Conservation (phyloP, 169 alveolate genomes). For the Cryptosporidium xiaoi region DNA sequence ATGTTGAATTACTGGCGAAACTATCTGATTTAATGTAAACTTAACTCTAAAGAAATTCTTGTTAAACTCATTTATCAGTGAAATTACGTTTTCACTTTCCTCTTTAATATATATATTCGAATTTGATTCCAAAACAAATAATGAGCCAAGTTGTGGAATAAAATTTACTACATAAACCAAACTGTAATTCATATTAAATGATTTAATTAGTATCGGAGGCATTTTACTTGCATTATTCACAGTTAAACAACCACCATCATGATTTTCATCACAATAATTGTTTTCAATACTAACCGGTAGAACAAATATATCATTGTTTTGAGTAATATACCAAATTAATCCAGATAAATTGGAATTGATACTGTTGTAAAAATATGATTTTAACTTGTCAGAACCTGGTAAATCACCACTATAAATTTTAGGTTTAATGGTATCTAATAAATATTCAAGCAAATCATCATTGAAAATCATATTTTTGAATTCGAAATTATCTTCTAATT, state of each 20-base stretch:
- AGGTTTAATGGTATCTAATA: not conserved
- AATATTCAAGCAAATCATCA: not conserved
- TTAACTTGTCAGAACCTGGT: not conserved
- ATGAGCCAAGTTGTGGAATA: constrained; percentile 45
- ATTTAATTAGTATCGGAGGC: constrained; percentile 26
- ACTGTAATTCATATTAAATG: not conserved
- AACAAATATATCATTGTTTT: constrained; percentile 10
- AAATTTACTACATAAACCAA: constrained; percentile 10
- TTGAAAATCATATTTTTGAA: not conserved
- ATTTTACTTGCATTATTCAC: not conserved
- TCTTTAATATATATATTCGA: constrained; percentile 1
- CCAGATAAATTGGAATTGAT: constrained; percentile 8
- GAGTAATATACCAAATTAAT: constrained; percentile 54
- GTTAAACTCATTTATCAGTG: not conserved
- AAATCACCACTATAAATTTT: not conserved
- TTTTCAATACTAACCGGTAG: constrained; percentile 3
- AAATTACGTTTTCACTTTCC: not conserved
- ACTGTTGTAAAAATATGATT: constrained; percentile 1
- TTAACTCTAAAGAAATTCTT: not conserved
- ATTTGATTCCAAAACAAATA: constrained; percentile 15
- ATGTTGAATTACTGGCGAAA: constrained; percentile 28
- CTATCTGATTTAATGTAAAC: not conserved
- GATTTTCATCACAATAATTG: not conserved
- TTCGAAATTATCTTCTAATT: not conserved
- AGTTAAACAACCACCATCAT: not conserved